Evolutionary conservation across 495 filamentous ascomycete genomes (phyloP).

Genomic region (Tuber microsphaerosporum): DNA sequence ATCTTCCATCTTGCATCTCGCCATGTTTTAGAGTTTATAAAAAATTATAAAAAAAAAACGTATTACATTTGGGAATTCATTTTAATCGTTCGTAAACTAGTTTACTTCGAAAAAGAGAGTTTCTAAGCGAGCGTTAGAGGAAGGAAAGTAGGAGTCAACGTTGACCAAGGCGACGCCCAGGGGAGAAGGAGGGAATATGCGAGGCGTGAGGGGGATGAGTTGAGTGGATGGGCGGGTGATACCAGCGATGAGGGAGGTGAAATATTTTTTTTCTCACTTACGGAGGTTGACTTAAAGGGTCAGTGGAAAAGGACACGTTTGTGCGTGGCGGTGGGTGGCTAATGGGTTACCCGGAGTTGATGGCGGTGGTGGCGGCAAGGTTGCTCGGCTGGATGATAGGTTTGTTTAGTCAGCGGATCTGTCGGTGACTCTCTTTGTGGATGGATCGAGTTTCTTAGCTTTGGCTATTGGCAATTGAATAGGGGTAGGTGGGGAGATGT

Average conservation of each 20-base stretch:
- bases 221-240: background rate
- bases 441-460: background rate
- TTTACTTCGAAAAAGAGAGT: background rate
- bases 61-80: constrained; percentile 41
- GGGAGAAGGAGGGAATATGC: background rate
- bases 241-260: background rate
- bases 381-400: background rate
- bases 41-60: background rate
- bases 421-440: too few relatives aligned
- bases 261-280: background rate
- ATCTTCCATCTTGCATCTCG: background rate
- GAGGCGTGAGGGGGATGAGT: background rate
- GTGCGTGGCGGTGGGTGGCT: background rate
- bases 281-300: background rate
- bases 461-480: background rate
- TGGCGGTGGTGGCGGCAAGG: background rate
- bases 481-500: background rate
- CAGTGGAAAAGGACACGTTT: constrained; percentile 5
- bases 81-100: background rate
- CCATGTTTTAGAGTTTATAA: constrained; percentile 8
- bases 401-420: too few relatives aligned
- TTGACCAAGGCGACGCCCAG: background rate
- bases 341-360: background rate
- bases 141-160: background rate
- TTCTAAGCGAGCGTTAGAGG: background rate